phyloP scores from a whole-genome alignment of 75 land plant genomes.

The Adiantum capillusveneris region DNA sequence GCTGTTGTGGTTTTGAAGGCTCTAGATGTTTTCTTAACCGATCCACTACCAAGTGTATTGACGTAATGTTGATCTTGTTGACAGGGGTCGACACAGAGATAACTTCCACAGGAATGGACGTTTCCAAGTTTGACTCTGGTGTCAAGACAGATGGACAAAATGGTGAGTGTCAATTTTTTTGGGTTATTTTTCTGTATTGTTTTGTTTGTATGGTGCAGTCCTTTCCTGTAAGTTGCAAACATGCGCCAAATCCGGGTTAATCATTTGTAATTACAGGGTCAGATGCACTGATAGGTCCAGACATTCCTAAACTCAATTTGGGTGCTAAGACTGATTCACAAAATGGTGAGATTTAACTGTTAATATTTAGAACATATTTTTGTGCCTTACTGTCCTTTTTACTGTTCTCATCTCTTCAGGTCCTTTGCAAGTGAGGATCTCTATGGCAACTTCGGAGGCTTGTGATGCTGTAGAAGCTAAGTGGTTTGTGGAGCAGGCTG shows the following conservation, averaged over 20 bases:
- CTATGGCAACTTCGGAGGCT: conserved; percentile 7
- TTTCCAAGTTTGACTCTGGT: background rate
- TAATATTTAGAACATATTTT: too few species aligned
- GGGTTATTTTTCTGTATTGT: too few species aligned
- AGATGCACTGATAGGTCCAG: background rate
- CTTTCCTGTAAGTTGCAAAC: too few species aligned
- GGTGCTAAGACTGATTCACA: background rate
- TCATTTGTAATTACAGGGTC: background rate
- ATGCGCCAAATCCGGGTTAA: too few species aligned
- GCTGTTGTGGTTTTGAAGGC: background rate
- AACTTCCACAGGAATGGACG: background rate
- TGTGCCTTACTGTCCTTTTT: too few species aligned
- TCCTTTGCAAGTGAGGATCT: conserved; percentile 16
- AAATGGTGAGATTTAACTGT: conserved; percentile 2
- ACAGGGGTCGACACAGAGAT: too few species aligned
- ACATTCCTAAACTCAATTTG: too few species aligned
- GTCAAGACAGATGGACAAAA: background rate
- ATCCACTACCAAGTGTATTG: too few species aligned
- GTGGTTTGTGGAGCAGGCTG: conserved; percentile 27
- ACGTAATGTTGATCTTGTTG: too few species aligned
- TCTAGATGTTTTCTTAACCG: too few species aligned
- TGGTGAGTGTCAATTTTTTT: too few species aligned
- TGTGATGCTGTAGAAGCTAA: conserved; percentile 26
- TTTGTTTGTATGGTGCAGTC: too few species aligned
- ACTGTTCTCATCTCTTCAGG: conserved; percentile 10